Base-by-base conservation (phyloP, 2,329 filamentous ascomycete genomes). In the Calonectria henricotiae region DNA sequence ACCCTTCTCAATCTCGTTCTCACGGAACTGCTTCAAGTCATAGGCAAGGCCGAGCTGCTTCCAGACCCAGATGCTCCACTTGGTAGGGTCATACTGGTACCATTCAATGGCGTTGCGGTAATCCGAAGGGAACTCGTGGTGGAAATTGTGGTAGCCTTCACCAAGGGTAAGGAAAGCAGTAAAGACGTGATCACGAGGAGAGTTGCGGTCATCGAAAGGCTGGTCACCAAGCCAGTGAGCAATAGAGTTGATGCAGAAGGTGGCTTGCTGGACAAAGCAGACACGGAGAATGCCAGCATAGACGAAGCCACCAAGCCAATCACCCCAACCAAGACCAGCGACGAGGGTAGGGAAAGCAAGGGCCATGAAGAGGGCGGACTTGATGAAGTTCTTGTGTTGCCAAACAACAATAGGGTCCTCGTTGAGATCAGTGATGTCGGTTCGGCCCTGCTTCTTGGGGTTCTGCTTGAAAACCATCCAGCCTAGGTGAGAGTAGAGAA, bases 381-480 rank as follows among this genome's bases (percentile, higher is more conserved):
- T 94, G 82, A 96, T 87, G 85, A 94, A 97, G 87, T 97, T 89
- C 81, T 90, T 91, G 87, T 97, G 94, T 85, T 97, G 94, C 92
- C 92, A 96, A 77, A 95, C 89, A 49, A 97, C 94, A 70, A 97
- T 89, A 61, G 92, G 87, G 79, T 96, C 94, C 82, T 96, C 93
- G 85, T 96, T 96, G 76, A 97, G 86, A 79, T 97, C 94, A 78
- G 92, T 92, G 79, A 97, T 96, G 78, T 97, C 94, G 82, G 93
- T 95, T 72, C 94, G 93, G 79, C 94, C 94, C 78, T 94, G 94
- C 73, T 92, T 89, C 89, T 96, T 96, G 74, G 94, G 93, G 86
- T 97, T 96, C 86, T 97, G 94, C 88, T 96, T 96, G 89, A 97
- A 91, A 79, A 97, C 84, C 93, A 97, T 96, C 94, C 94, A 97